Conservation (phyloP, 2,329 filamentous ascomycete genomes). For the Bipolaris victoriae region DNA sequence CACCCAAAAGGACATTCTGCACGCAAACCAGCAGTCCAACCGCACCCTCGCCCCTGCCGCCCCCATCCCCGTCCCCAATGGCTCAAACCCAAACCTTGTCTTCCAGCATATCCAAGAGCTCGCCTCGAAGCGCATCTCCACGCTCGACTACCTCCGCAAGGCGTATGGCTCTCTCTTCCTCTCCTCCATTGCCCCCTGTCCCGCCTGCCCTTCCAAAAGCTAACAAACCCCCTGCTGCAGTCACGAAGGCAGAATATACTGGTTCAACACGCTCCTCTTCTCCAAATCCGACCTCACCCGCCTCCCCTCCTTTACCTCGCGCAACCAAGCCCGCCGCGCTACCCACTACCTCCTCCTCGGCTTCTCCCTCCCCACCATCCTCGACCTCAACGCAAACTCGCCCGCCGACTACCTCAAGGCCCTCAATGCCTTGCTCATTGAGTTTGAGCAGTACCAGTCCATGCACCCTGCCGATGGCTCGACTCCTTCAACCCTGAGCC, state of each 20-base stretch:
- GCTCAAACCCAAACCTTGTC: conserved; percentile 60
- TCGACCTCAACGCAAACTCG: conserved; percentile 83
- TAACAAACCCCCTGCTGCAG: conserved; percentile 55
- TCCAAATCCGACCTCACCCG: conserved; percentile 78
- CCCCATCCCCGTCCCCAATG: conserved; percentile 40
- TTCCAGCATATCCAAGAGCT: conserved; percentile 80
- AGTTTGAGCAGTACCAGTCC: conserved; percentile 93
- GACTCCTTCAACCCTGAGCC: conserved; percentile 71
- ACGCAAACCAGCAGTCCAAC: conserved; percentile 27
- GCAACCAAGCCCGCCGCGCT: conserved; percentile 85
- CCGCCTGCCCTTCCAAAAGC: neutral
- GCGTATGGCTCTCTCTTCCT: conserved; percentile 64
- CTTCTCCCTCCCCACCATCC: conserved; percentile 84
- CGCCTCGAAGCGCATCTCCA: conserved; percentile 90
- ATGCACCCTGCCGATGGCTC: conserved; percentile 79
- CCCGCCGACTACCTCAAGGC: conserved; percentile 86
- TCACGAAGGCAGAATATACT: conserved; percentile 92
- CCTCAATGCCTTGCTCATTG: conserved; percentile 81
- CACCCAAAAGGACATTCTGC: conserved; percentile 37
- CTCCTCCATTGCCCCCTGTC: neutral
- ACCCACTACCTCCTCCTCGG: conserved; percentile 94
- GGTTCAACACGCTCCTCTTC: conserved; percentile 97
- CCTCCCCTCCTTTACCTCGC: conserved; percentile 83
- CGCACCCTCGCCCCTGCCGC: conserved; percentile 37
- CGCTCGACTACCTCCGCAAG: conserved; percentile 89